Conservation (phyloP, 2,329 filamentous ascomycete genomes). For the Phaeosphaeriaceae sp. region DNA sequence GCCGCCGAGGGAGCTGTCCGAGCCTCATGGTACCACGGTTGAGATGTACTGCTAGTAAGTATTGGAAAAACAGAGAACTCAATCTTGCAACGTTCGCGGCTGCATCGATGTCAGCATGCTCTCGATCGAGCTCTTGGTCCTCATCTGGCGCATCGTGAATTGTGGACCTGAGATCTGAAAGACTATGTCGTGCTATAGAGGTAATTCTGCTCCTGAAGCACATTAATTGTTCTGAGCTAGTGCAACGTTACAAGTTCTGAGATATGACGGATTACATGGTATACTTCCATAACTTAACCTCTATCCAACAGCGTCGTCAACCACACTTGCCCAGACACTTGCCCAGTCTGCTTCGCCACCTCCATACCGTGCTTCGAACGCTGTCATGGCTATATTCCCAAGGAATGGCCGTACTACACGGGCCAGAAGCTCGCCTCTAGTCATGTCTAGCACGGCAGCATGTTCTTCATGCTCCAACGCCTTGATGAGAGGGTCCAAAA, state of each 20-base stretch:
- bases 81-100: background rate
- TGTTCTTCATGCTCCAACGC: slow-evolving; percentile 42
- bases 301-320: slow-evolving; percentile 31
- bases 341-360: slow-evolving; percentile 63
- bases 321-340: slow-evolving; percentile 41
- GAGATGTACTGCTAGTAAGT: background rate
- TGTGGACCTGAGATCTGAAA: background rate
- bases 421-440: slow-evolving; percentile 70
- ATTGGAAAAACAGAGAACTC: background rate
- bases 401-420: slow-evolving; percentile 88
- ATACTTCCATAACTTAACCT: background rate
- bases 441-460: slow-evolving; percentile 59
- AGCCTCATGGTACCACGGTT: background rate
- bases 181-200: no score
- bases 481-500: slow-evolving; percentile 52
- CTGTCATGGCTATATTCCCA: slow-evolving; percentile 87
- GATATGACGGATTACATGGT: background rate
- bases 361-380: slow-evolving; percentile 91
- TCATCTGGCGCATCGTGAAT: background rate
- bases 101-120: background rate
- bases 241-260: background rate
- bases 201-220: no score
- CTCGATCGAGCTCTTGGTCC: background rate
- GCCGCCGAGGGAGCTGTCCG: background rate
- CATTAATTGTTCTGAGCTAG: background rate